Conservation (phyloP, 176 grass and related monocot species). For the Sorghum bicolor region DNA sequence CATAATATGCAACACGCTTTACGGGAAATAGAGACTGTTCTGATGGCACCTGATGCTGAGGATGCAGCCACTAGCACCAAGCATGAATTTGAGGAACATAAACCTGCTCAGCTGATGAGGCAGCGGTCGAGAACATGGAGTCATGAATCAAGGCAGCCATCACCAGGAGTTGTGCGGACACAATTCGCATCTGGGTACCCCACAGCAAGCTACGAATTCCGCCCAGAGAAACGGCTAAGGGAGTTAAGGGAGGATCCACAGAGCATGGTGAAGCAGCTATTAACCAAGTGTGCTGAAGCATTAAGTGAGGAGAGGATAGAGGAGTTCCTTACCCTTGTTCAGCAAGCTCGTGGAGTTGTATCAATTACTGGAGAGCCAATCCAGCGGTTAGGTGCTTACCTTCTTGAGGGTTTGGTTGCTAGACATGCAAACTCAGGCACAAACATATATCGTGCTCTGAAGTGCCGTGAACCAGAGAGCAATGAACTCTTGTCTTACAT, state of each 20-base stretch:
- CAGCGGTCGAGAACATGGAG: slow-evolving; percentile 74
- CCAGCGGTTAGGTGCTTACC: slow-evolving; percentile 80
- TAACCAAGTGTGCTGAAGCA: slow-evolving; percentile 73
- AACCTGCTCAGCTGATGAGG: slow-evolving; percentile 49
- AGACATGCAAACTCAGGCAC: slow-evolving; percentile 73
- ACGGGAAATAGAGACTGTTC: slow-evolving; percentile 85
- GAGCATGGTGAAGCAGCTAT: slow-evolving; percentile 56
- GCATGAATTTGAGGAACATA: slow-evolving; percentile 47
- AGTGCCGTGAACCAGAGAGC: slow-evolving; percentile 66
- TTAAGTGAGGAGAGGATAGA: slow-evolving; percentile 62
- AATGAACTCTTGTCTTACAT: slow-evolving; percentile 93
- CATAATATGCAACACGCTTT: slow-evolving; percentile 81
- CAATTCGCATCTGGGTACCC: slow-evolving; percentile 40
- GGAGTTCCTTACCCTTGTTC: slow-evolving; percentile 67
- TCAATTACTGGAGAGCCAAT: slow-evolving; percentile 80
- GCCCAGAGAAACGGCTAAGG: slow-evolving; percentile 63
- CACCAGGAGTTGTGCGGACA: slow-evolving; percentile 23
- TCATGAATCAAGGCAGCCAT: slow-evolving; percentile 46
- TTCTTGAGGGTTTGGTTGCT: slow-evolving; percentile 88
- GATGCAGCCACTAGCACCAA: slow-evolving; percentile 48
- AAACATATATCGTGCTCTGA: slow-evolving; percentile 71
- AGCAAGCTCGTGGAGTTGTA: slow-evolving; percentile 53
- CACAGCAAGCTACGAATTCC: slow-evolving; percentile 49
- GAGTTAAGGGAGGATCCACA: slow-evolving; percentile 56
- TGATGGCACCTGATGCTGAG: slow-evolving; percentile 84